These are phyloP conservation scores for Phytophthora melonis DNA, from an alignment of 352 stramenopile species.

Conservation along the genomic window DNA sequence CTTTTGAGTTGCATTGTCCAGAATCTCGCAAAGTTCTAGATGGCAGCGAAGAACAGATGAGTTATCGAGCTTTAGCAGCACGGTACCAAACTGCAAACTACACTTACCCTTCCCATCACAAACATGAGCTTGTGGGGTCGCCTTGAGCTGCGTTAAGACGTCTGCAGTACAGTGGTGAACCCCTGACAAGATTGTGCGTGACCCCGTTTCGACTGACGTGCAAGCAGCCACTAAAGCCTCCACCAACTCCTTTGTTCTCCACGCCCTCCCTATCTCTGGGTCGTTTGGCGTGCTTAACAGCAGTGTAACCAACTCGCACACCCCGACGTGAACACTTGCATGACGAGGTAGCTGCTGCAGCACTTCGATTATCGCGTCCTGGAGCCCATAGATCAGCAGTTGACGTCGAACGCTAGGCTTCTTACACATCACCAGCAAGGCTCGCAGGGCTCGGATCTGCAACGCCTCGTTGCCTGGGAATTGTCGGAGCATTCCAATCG, in stretches of 20 bases:
- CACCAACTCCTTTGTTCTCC: constrained; percentile 23
- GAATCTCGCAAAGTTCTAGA: background rate
- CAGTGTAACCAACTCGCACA: constrained; percentile 33
- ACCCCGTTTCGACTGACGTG: constrained; percentile 10
- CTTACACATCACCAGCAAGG: constrained; percentile 32
- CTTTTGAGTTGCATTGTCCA: background rate
- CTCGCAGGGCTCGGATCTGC: constrained; percentile 33
- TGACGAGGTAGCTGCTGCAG: constrained; percentile 31
- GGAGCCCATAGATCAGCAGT: constrained; percentile 36
- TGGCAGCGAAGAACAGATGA: background rate
- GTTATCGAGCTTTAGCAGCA: background rate
- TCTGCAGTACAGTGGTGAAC: background rate
- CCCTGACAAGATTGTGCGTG: background rate
- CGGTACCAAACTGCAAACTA: background rate
- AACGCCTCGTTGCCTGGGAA: constrained; percentile 37
- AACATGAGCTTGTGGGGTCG: background rate
- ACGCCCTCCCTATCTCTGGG: constrained; percentile 1
- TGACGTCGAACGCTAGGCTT: constrained; percentile 29
- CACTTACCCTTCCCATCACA: background rate
- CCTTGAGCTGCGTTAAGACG: background rate
- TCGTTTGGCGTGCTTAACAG: constrained; percentile 22
- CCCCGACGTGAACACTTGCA: constrained; percentile 27
- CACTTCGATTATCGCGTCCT: constrained; percentile 33
- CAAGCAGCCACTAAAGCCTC: constrained; percentile 21
- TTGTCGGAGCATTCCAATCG: constrained; percentile 34